Conservation (phyloP, 805 yeast species). For the Cyberlindnera saturnus region DNA sequence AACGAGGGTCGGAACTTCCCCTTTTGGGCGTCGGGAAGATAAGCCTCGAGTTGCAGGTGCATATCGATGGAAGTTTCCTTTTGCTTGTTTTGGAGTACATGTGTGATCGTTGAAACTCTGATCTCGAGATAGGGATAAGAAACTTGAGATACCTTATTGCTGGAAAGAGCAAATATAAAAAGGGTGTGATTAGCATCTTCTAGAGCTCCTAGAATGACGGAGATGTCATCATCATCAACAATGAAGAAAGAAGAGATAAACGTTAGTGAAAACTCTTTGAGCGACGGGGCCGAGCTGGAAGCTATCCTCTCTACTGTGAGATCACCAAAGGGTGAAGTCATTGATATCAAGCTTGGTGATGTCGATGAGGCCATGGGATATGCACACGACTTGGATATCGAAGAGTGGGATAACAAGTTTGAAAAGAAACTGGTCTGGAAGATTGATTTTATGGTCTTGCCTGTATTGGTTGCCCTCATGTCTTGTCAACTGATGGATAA, state of each 20-base stretch:
- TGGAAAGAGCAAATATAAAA: too few relatives aligned
- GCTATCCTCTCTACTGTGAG: constrained; percentile 19
- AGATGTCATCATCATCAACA: not conserved
- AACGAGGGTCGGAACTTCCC: too few relatives aligned
- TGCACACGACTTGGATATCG: constrained; percentile 19
- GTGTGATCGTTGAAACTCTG: too few relatives aligned
- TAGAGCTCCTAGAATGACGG: too few relatives aligned
- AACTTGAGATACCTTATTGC: too few relatives aligned
- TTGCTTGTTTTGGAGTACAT: too few relatives aligned
- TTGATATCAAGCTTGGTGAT: constrained; percentile 27
- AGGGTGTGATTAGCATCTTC: too few relatives aligned
- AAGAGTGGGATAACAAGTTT: constrained; percentile 6
- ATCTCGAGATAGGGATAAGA: too few relatives aligned
- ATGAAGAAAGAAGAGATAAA: constrained; percentile 1
- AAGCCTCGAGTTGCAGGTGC: too few relatives aligned
- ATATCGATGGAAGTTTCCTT: too few relatives aligned
- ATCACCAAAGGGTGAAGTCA: constrained; percentile 22
- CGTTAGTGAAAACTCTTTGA: constrained; percentile 1
- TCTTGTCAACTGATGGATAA: constrained; percentile 38
- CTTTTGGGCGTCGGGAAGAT: too few relatives aligned
- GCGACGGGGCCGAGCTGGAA: constrained; percentile 7
- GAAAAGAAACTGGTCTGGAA: constrained; percentile 30
- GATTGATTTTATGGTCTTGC: constrained; percentile 32
- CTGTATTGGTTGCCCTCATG: constrained; percentile 30
- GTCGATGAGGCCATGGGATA: constrained; percentile 35